Conservation (phyloP, 306 rosid species). For the Lotus japonicus region DNA sequence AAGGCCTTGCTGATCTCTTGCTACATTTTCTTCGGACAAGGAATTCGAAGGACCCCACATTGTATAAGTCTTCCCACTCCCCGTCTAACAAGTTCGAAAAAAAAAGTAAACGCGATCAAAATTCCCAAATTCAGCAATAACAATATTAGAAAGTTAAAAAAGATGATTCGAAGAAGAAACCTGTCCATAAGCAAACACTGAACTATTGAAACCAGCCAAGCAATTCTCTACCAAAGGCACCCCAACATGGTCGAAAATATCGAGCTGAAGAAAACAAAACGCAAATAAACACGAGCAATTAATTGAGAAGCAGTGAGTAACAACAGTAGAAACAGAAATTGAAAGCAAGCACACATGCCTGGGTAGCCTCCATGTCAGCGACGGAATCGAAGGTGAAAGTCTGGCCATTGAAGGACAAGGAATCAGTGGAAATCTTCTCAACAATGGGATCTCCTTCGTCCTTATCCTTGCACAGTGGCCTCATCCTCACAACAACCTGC, state of each 20-base stretch:
- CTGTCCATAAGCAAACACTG: constrained; percentile 98
- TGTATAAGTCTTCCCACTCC: constrained; percentile 97
- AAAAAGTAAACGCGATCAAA: background rate
- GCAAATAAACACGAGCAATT: background rate
- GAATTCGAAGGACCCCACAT: constrained; percentile 99
- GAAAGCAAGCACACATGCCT: constrained; percentile 65
- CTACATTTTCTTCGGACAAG: constrained; percentile 51
- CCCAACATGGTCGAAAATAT: constrained; percentile 88
- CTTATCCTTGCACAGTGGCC: constrained; percentile 57
- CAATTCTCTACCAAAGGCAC: constrained; percentile 89
- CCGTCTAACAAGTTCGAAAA: constrained; percentile 49
- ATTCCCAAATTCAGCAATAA: constrained; percentile 2
- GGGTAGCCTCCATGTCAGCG: constrained; percentile 73
- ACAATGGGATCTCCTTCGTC: constrained; percentile 77
- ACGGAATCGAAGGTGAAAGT: constrained; percentile 93
- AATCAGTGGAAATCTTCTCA: constrained; percentile 64
- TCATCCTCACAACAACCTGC: constrained; percentile 86
- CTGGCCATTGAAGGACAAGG: constrained; percentile 71
- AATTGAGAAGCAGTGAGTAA: constrained; percentile 2
- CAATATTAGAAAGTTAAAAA: background rate
- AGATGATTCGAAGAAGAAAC: constrained; percentile 27
- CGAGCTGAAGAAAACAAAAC: constrained; percentile 52
- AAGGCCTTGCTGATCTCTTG: constrained; percentile 75
- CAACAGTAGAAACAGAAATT: background rate
- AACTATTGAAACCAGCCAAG: constrained; percentile 96